phyloP scores from a whole-genome alignment of 495 filamentous ascomycete species.

The Lasiosphaeriaceae sp. region DNA sequence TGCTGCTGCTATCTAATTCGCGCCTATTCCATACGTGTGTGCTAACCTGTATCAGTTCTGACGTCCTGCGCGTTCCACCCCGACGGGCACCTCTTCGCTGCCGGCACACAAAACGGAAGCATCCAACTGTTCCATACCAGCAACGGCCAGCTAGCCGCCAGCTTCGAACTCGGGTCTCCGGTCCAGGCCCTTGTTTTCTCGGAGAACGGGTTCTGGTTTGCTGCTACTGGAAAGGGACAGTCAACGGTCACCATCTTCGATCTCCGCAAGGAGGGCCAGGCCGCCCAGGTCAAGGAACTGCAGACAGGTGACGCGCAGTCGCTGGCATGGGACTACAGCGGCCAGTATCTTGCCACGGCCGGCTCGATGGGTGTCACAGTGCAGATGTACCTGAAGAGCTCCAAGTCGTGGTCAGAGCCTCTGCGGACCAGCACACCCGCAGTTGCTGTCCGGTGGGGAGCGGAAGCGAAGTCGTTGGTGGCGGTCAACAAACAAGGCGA shows the following conservation, averaged over 20 bases:
- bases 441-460: conserved; percentile 72
- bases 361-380: conserved; percentile 80
- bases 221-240: conserved; percentile 66
- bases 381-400: conserved; percentile 77
- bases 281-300: conserved; percentile 69
- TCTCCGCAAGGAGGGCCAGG: conserved; percentile 77
- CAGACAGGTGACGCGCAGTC: conserved; percentile 74
- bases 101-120: conserved; percentile 68
- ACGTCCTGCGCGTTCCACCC: conserved; percentile 85
- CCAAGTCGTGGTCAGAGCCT: conserved; percentile 86
- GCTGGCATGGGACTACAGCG: conserved; percentile 89
- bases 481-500: conserved; percentile 69
- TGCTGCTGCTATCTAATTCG: not conserved
- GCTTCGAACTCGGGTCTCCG: conserved; percentile 62
- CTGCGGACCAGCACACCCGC: conserved; percentile 70
- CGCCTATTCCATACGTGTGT: not conserved
- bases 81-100: conserved; percentile 88
- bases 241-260: conserved; percentile 83
- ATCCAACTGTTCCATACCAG: conserved; percentile 86
- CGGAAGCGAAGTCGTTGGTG: conserved; percentile 67
- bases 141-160: conserved; percentile 63
- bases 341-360: conserved; percentile 82
- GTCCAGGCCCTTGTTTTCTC: conserved; percentile 80
- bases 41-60: conserved; percentile 59
- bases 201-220: conserved; percentile 96